Conservation (phyloP, 331 rosid genomes). For the Malus hybrid region DNA sequence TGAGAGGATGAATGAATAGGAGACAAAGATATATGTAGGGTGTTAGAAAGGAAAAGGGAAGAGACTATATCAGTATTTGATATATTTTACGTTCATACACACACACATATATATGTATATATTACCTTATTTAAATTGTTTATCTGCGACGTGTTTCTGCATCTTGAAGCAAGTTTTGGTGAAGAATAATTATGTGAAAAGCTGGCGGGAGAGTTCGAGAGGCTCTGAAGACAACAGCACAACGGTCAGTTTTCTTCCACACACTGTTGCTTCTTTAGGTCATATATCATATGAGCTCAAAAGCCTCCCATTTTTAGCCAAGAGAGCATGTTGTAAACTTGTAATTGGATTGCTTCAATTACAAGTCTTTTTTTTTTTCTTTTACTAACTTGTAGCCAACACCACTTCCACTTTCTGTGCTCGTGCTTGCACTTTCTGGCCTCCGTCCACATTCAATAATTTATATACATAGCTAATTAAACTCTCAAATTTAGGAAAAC, state of each 20-base stretch:
- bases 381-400: background rate
- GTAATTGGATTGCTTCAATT: background rate
- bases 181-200: background rate
- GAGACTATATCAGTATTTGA: background rate
- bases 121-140: background rate
- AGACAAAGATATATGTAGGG: background rate
- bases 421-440: background rate
- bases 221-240: slow-evolving; percentile 4
- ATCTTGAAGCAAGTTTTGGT: slow-evolving; percentile 19
- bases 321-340: background rate
- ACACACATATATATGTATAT: background rate
- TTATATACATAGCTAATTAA: background rate
- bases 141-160: slow-evolving; percentile 7
- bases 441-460: background rate
- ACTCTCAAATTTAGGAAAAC: background rate
- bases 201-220: slow-evolving; percentile 7
- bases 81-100: background rate
- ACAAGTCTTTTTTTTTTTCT: background rate
- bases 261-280: background rate
- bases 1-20: background rate
- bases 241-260: background rate
- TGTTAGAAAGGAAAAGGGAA: slow-evolving; percentile 11
- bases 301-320: background rate
- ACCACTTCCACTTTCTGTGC: background rate
- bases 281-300: too few relatives aligned